Base-by-base conservation (phyloP, 768 basidiomycete species). In the Rhizopogon rudus region DNA sequence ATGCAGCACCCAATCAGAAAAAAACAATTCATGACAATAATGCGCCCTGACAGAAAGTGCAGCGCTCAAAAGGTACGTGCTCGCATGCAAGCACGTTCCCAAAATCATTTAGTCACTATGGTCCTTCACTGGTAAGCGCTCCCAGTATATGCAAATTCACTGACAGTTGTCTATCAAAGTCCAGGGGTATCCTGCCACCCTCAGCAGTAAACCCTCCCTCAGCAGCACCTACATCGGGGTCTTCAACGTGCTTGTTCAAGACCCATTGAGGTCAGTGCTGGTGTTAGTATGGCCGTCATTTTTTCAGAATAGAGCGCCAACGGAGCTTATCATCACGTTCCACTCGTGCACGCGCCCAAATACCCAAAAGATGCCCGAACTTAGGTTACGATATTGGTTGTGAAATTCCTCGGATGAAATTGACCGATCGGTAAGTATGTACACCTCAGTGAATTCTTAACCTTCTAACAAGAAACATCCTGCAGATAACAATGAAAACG, bases 321-420 rank as follows among this genome's bases (percentile, higher is more conserved):
- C 16, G 79, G 80, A 13, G 63, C 63, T 10, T 72, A 72, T 62
- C 73, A 73, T 13, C 66, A 67, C 13, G 79, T 79, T 14, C 59
- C 78, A 16, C 65, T 81, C 13, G 78, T 75, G 17, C 67, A 62
- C 12, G 9, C 63, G 25, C 25, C 4, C 61, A 35, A 69, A 72
- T 8, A 67, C 67, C 3, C 25, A 25, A 25, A 25, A 25, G 25
- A 25, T 65, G 62, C 54, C 62, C 68, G 28, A 58, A 59, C 12
- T 29, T 35, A 75, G 53, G 58, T 51, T 12, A 42, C 70, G 13
- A 33, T 75, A 2, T 77, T 80, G 46, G 78, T 80, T 7, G 41
- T 82, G 54, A 82, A 82, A 59, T 66, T 70, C 1, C 54, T 76
- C 60, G 62, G 5, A 62, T 73, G 33, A 71, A 72, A 10, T 58